Conservation (phyloP, 2,329 filamentous ascomycete genomes). For the Fonsecaea pugnacius region DNA sequence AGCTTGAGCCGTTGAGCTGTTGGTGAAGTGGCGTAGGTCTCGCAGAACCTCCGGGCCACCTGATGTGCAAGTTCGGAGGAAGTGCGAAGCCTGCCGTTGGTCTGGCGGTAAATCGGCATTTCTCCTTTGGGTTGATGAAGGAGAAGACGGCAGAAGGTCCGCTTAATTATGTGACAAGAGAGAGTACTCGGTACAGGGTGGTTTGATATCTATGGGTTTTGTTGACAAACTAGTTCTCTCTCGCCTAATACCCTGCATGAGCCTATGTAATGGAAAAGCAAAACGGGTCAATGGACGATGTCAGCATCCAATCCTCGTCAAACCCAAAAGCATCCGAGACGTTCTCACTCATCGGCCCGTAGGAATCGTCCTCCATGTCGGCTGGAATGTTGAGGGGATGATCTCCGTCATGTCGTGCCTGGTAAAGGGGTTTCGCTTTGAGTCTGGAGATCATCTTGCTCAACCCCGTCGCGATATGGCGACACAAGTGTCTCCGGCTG, state of each 20-base stretch:
- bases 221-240: neutral
- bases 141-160: neutral
- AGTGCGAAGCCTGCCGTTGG: neutral
- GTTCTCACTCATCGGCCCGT: neutral
- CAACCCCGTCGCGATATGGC: neutral
- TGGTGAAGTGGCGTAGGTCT: neutral
- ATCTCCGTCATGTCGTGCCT: neutral
- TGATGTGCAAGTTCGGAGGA: neutral
- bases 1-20: neutral
- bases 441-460: constrained; percentile 2
- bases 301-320: neutral
- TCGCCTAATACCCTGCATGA: neutral
- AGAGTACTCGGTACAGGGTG: no score
- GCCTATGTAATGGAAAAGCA: constrained; percentile 1
- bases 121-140: neutral
- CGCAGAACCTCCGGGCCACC: constrained; percentile 1
- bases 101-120: neutral
- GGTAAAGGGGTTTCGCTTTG: neutral
- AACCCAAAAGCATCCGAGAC: neutral
- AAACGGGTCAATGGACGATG: constrained; percentile 1
- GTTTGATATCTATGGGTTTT: no score
- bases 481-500: neutral
- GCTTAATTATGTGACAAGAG: neutral
- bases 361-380: neutral
- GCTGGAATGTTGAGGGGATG: neutral